Evolutionary conservation across 2,329 filamentous ascomycete species (phyloP).

Genomic region (Neofusicoccum umdonicola): DNA sequence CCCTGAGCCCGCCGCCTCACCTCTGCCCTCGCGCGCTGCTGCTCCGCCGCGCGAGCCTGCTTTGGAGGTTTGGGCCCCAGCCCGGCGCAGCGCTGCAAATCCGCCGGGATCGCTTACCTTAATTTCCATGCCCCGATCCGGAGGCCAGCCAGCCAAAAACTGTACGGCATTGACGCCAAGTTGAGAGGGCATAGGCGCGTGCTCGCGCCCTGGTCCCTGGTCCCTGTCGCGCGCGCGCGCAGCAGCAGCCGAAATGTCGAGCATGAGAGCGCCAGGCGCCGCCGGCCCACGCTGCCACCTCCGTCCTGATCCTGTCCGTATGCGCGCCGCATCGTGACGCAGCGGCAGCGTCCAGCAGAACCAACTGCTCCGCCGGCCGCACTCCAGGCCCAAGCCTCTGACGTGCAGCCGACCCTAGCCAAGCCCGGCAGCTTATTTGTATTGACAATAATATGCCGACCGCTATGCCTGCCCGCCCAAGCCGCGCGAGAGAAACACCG

Average conservation of each 20-base stretch:
- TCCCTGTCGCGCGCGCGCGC: background rate
- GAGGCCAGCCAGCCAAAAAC: constrained; percentile 11
- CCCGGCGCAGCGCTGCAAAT: background rate
- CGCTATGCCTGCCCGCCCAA: background rate
- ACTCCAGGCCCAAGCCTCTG: background rate
- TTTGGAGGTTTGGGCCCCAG: background rate
- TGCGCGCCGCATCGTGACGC: constrained; percentile 3
- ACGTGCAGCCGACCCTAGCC: constrained; percentile 5
- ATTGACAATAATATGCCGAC: constrained; percentile 17
- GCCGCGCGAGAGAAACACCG: background rate
- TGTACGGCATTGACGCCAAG: constrained; percentile 14
- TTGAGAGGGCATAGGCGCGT: background rate
- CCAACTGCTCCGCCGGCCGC: background rate
- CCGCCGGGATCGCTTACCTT: constrained; percentile 14
- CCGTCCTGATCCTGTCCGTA: background rate
- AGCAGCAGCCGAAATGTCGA: constrained; percentile 8
- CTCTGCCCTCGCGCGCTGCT: too few relatives aligned
- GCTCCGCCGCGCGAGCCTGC: background rate
- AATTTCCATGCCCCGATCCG: constrained; percentile 14
- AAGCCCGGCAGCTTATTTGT: constrained; percentile 4
- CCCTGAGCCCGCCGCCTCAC: too few relatives aligned
- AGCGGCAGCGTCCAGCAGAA: background rate
- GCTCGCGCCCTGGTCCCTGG: background rate
- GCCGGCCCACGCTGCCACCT: background rate
- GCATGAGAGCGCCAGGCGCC: constrained; percentile 3